Percentiles rank a stretch among this genome's conserved stretches.
Evolutionary conservation across 805 yeast genomes (phyloP).

Genomic region (Starmerella bombi): DNA sequence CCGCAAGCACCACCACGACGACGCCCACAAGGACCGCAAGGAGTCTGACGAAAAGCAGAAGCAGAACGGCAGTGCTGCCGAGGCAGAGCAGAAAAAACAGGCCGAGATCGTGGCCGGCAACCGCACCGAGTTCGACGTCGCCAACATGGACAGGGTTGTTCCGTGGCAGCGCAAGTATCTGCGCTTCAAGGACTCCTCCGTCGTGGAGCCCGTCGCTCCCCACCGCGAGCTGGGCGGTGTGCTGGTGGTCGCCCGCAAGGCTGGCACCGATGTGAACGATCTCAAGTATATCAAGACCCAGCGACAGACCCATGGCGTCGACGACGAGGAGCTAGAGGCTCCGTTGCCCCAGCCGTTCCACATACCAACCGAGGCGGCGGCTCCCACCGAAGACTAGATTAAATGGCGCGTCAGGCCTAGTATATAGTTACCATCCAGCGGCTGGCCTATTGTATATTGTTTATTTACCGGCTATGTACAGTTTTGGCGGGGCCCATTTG

Average conservation of each 20-base stretch:
- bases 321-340: constrained; percentile 46
- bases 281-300: constrained; percentile 65
- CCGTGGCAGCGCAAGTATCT: constrained; percentile 80
- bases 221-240: constrained; percentile 39
- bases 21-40: constrained; percentile 21
- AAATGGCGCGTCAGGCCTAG: too few relatives aligned
- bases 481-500: too few relatives aligned
- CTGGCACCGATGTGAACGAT: constrained; percentile 26
- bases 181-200: constrained; percentile 54
- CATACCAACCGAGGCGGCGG: constrained; percentile 8
- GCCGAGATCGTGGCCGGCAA: constrained; percentile 32
- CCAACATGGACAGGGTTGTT: constrained; percentile 74
- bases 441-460: too few relatives aligned
- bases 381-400: too few relatives aligned
- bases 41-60: constrained; percentile 21
- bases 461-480: too few relatives aligned
- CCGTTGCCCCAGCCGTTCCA: constrained; percentile 33
- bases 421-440: too few relatives aligned
- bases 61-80: constrained; percentile 12
- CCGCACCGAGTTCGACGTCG: constrained; percentile 40
- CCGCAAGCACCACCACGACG: constrained; percentile 33
- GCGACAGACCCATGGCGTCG: constrained; percentile 78
- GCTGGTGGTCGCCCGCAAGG: constrained; percentile 21
- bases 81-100: constrained; percentile 16
- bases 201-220: constrained; percentile 56